Base-by-base conservation (phyloP, 2,329 filamentous ascomycete species). In the Penicillium sp. region DNA sequence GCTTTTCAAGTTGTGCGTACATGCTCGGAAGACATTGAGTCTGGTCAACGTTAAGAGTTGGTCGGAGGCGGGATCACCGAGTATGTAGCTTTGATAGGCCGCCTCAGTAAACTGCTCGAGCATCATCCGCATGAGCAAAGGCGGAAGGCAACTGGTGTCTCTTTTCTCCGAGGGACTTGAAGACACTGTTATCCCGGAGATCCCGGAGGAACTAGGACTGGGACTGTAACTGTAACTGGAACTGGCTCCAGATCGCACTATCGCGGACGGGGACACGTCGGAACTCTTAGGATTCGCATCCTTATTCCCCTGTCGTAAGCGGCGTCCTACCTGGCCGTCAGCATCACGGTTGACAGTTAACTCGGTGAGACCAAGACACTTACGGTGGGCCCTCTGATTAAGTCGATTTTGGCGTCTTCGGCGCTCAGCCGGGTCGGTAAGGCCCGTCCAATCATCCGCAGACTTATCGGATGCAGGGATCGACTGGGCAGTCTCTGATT, bases 21-120 rank as follows among this genome's bases (percentile, higher is more conserved):
- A 58, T 5, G 62, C 66, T 5, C 64, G 62, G 47, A 66, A 67
- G 10, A 69, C 65, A 22, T 69, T 69, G 16, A 66, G 55, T 22
- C 65, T 63, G 6, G 61, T 60, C 11, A 69, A 53, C 1, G 55
- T 59, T n/a, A 69, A 48, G 3, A 69, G 54, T 29, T 67, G 66
- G 45, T 69, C 66, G 22, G 59, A 36, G 38, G 59, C 44, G 9
- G 62, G 57, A 43, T 48, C 54, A 6, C 61, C 58, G 5, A 50
- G 46, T 18, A 56, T 47, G 41, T 64, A 65, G 46, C 60, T 60
- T 26, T 56, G 44, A 23, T 54, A 57, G 5, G 62, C 62, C 3
- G 47, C 42, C 23, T 54, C 39, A 31, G 54, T 56, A 36, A 62
- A 62, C 26, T 24, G 39, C 3, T 50, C 28, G 10, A 63, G 44